phyloP scores from a whole-genome alignment of 176 grass and related monocot species.

The Coix lacrymajobi region DNA sequence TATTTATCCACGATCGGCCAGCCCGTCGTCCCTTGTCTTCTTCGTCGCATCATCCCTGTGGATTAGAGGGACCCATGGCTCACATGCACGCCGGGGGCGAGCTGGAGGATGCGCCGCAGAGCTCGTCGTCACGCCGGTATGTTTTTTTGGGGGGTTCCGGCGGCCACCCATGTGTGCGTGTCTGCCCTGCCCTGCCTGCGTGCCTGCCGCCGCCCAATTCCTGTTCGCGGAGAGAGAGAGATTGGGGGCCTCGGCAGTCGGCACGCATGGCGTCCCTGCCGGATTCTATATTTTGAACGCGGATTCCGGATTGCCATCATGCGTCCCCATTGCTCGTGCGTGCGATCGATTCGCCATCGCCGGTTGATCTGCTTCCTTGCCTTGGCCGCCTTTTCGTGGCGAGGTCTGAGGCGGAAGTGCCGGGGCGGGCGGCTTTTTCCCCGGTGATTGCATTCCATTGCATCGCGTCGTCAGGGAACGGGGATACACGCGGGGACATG shows the following conservation, averaged over 20 bases:
- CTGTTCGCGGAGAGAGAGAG: not conserved
- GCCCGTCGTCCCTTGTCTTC: constrained; percentile 14
- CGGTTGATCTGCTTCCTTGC: not conserved
- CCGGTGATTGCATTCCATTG: not conserved
- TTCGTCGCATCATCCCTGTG: constrained; percentile 8
- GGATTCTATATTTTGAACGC: constrained; percentile 2
- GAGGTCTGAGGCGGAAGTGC: constrained; percentile 18
- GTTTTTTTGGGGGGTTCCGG: not conserved
- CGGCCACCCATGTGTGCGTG: constrained; percentile 11
- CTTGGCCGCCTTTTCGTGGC: not conserved
- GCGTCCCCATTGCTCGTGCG: not conserved
- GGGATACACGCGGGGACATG: not conserved
- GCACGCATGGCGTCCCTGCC: not conserved
- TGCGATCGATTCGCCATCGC: constrained; percentile 1
- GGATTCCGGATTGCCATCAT: constrained; percentile 9
- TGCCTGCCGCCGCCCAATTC: not conserved
- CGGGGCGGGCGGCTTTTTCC: constrained; percentile 9
- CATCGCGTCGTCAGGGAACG: not conserved
- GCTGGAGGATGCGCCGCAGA: not conserved
- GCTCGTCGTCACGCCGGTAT: constrained; percentile 41
- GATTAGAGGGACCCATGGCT: constrained; percentile 15
- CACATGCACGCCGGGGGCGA: constrained; percentile 37
- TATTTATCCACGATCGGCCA: not conserved
- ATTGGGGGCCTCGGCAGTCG: no score
- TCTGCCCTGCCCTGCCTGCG: not conserved